Conservation (phyloP, 2,329 filamentous ascomycete species). For the Colletotrichum scovillei region DNA sequence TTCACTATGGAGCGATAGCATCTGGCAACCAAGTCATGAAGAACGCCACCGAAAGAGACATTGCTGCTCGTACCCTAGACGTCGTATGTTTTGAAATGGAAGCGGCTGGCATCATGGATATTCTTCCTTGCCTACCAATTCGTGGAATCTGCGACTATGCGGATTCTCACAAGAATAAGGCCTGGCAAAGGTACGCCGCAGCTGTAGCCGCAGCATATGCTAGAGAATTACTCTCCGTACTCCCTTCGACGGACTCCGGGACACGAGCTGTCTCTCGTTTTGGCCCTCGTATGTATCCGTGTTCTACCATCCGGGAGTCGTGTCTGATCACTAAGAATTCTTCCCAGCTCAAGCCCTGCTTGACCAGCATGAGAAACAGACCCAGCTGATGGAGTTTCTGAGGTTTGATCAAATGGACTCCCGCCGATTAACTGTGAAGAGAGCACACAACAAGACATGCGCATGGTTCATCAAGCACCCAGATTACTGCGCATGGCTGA, state of each 20-base stretch:
- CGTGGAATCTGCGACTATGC: slow-evolving; percentile 51
- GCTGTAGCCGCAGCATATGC: slow-evolving; percentile 43
- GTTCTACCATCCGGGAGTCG: no score
- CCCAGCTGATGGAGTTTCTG: slow-evolving; percentile 20
- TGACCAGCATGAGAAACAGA: not conserved
- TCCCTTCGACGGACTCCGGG: rapidly evolving
- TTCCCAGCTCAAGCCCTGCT: no score
- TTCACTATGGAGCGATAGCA: slow-evolving; percentile 38
- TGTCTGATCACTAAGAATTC: no score
- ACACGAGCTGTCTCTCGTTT: rapidly evolving
- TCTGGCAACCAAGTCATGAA: slow-evolving; percentile 50
- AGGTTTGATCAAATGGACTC: slow-evolving; percentile 33
- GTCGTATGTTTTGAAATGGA: slow-evolving; percentile 43
- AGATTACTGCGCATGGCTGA: slow-evolving; percentile 31
- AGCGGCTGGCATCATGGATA: slow-evolving; percentile 37
- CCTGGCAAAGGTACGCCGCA: slow-evolving; percentile 49
- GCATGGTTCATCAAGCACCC: slow-evolving; percentile 33
- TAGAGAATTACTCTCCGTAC: slow-evolving; percentile 26
- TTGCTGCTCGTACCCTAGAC: slow-evolving; percentile 27
- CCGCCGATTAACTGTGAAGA: slow-evolving; percentile 26
- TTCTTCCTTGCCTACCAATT: slow-evolving; percentile 44
- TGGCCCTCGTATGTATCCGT: not conserved
- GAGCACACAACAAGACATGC: slow-evolving; percentile 37
- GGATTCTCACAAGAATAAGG: slow-evolving; percentile 50
- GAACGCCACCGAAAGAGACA: slow-evolving; percentile 42